Conservation (phyloP, 2,329 filamentous ascomycete genomes). For the Aspergillus thermomutatus region DNA sequence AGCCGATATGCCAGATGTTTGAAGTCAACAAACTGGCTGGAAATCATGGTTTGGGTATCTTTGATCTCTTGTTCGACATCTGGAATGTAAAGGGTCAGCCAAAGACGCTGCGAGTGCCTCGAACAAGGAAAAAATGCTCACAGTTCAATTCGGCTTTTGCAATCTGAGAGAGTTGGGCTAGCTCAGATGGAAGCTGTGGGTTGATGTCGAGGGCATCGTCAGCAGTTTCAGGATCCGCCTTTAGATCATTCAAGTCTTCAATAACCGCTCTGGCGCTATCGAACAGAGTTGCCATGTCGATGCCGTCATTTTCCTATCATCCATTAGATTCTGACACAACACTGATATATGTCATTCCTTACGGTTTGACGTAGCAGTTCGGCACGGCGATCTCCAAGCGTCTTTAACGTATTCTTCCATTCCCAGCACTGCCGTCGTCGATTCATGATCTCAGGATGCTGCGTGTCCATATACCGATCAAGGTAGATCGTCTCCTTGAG, state of each 20-base stretch:
- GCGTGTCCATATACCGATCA: conserved; percentile 75
- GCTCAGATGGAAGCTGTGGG: conserved; percentile 35
- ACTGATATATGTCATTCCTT: conserved; percentile 2
- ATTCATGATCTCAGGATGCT: conserved; percentile 59
- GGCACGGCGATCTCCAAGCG: conserved; percentile 48
- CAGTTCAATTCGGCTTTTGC: conserved; percentile 47
- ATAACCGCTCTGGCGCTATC: conserved; percentile 42
- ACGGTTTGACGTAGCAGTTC: conserved; percentile 40
- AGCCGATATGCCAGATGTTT: conserved; percentile 71
- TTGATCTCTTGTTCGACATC: conserved; percentile 47
- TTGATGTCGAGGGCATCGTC: conserved; percentile 45
- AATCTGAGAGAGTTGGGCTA: conserved; percentile 46
- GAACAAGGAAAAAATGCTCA: conserved; percentile 19
- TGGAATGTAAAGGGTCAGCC: conserved; percentile 12
- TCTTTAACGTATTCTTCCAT: conserved; percentile 62
- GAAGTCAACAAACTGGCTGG: conserved; percentile 61
- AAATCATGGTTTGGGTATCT: conserved; percentile 48
- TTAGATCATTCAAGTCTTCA: conserved; percentile 37
- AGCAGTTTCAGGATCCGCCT: conserved; percentile 26
- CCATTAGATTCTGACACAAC: conserved; percentile 4
- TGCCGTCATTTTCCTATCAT: conserved; percentile 19
- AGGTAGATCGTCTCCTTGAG: conserved; percentile 81
- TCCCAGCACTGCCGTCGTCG: conserved; percentile 71
- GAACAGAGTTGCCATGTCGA: conserved; percentile 32
- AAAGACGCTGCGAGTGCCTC: not conserved